Conservation (phyloP, 441 rosid genomes). For the Rhodomyrtus psidioides region DNA sequence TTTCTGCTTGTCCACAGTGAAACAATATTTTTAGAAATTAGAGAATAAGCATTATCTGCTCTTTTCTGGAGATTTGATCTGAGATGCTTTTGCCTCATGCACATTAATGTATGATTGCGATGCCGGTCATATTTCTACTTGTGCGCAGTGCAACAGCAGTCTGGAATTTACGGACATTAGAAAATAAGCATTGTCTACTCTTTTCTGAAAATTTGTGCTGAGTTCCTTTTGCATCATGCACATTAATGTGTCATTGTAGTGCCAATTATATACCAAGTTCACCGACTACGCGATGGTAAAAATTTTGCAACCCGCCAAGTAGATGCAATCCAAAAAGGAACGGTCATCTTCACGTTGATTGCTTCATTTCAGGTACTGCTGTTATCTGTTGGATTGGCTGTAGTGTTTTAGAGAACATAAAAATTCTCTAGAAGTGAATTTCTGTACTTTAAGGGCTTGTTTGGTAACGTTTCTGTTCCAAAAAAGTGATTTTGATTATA, state of each 20-base stretch:
- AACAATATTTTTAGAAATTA: not conserved
- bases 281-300: slow-evolving; percentile 86
- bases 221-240: not conserved
- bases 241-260: slow-evolving; percentile 31
- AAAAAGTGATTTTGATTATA: too few relatives aligned
- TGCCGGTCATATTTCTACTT: not conserved
- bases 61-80: not conserved
- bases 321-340: slow-evolving; percentile 88
- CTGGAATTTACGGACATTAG: not conserved
- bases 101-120: not conserved
- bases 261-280: slow-evolving; percentile 74
- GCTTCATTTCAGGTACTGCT: slow-evolving; percentile 83
- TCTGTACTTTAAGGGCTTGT: not conserved
- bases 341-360: slow-evolving; percentile 56
- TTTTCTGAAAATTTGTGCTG: not conserved
- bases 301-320: slow-evolving; percentile 89
- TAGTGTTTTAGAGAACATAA: not conserved
- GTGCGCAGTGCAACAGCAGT: not conserved
- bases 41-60: not conserved
- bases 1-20: not conserved
- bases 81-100: not conserved
- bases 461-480: too few relatives aligned
- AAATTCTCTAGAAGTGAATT: not conserved
- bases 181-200: not conserved
- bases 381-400: not conserved